Percentiles rank a stretch among this genome's conserved stretches.
Evolutionary conservation across 768 basidiomycete genomes (phyloP).

Genomic region (Russula griseocarnosa): DNA sequence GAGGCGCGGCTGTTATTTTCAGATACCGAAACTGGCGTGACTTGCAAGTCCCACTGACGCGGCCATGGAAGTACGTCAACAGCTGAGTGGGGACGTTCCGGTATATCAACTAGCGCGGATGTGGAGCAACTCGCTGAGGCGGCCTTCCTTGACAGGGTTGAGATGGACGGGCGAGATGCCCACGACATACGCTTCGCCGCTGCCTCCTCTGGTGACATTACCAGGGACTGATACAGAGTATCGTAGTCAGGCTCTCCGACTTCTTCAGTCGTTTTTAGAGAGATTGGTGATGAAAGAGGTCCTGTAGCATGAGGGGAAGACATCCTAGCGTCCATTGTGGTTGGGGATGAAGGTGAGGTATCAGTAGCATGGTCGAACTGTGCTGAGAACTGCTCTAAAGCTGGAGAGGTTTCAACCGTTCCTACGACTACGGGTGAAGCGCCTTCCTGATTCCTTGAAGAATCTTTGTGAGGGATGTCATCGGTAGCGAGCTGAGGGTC

Average conservation of each 20-base stretch:
- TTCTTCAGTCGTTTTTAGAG: not conserved
- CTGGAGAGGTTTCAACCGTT: not conserved
- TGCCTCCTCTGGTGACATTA: conserved; percentile 23
- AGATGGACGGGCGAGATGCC: conserved; percentile 1
- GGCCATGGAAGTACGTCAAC: conserved; percentile 12
- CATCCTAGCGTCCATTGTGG: not conserved
- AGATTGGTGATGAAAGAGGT: conserved; percentile 7
- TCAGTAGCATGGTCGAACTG: not conserved
- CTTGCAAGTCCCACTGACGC: not conserved
- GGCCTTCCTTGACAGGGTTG: not conserved
- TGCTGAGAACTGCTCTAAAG: not conserved
- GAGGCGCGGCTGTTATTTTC: conserved; percentile 15
- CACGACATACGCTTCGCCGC: conserved; percentile 26
- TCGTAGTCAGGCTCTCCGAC: conserved; percentile 18
- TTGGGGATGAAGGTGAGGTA: not conserved
- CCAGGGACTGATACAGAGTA: conserved; percentile 19
- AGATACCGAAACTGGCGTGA: conserved; percentile 2
- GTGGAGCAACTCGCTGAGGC: conserved; percentile 3
- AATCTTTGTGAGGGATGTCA: not conserved
- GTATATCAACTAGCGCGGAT: conserved; percentile 8
- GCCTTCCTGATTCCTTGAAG: not conserved
- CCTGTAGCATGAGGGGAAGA: not conserved
- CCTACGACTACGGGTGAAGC: not conserved
- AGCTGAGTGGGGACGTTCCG: conserved; percentile 16
- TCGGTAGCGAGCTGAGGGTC: not conserved